Percentiles rank a stretch among this genome's conserved stretches.
Evolutionary conservation across 2,329 filamentous ascomycete genomes (phyloP).

Genomic region (Ophiosphaerella korrae): DNA sequence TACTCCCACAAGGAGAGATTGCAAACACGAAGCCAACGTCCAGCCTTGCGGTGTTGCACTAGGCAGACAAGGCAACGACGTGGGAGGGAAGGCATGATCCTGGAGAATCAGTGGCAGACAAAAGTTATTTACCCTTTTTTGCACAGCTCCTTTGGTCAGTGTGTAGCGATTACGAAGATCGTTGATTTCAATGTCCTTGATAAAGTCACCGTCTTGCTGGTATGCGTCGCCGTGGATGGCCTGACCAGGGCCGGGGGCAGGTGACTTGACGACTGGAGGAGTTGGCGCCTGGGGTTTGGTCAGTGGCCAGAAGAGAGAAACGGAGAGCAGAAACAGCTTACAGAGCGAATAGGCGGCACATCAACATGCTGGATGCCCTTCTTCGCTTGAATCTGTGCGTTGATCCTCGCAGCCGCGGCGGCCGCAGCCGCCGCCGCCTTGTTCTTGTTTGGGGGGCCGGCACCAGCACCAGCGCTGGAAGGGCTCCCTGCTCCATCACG

Average conservation of each 20-base stretch:
- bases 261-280: slow-evolving; percentile 60
- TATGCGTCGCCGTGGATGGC: slow-evolving; percentile 79
- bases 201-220: slow-evolving; percentile 94
- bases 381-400: slow-evolving; percentile 60
- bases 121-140: slow-evolving; percentile 98
- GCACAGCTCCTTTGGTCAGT: slow-evolving; percentile 93
- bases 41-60: slow-evolving; percentile 60
- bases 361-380: slow-evolving; percentile 91
- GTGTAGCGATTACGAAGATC: slow-evolving; percentile 95
- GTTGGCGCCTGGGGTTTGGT: slow-evolving; percentile 48
- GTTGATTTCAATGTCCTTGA: slow-evolving; percentile 99
- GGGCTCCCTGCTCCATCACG: slow-evolving; percentile 56
- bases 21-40: slow-evolving; percentile 37
- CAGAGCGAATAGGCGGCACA: slow-evolving; percentile 76
- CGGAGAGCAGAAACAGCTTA: slow-evolving; percentile 39
- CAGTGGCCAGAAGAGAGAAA: slow-evolving; percentile 9
- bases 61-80: slow-evolving; percentile 25
- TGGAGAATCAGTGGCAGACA: slow-evolving; percentile 69
- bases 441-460: slow-evolving; percentile 51
- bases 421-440: slow-evolving; percentile 79
- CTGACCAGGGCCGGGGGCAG: slow-evolving; percentile 53
- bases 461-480: slow-evolving; percentile 40
- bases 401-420: slow-evolving; percentile 67
- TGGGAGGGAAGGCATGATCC: slow-evolving; percentile 49
- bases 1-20: slow-evolving; percentile 46